Evolutionary conservation across 208 protist genomes (phyloP).

Genomic region (Balamuthia mandrillaris): DNA sequence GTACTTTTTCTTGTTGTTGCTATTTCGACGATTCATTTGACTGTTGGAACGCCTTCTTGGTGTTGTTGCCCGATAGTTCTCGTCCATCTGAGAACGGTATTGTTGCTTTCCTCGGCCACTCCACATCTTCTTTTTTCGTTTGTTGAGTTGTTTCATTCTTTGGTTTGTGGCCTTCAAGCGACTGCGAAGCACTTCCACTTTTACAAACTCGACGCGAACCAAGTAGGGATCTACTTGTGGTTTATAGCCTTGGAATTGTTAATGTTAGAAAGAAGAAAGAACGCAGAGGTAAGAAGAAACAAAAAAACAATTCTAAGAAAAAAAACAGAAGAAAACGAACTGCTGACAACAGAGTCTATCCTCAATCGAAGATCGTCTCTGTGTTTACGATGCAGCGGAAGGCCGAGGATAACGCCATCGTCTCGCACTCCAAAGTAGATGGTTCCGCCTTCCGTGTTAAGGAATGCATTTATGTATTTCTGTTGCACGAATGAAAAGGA

Average conservation of each 20-base stretch:
- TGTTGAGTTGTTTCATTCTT: too few species aligned
- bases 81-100: too few species aligned
- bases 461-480: constrained; percentile 53
- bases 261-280: background rate
- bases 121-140: too few species aligned
- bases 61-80: too few species aligned
- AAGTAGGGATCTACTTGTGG: constrained; percentile 50
- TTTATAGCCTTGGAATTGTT: background rate
- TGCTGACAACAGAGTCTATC: constrained; percentile 39
- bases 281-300: background rate
- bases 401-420: constrained; percentile 25
- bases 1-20: too few species aligned
- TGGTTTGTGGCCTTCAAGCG: too few species aligned
- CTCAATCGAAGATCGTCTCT: constrained; percentile 42
- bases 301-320: background rate
- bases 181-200: background rate
- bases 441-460: constrained; percentile 39
- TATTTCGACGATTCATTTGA: too few species aligned
- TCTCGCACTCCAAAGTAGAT: constrained; percentile 52
- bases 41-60: too few species aligned
- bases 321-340: background rate
- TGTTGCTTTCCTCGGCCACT: too few species aligned
- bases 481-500: too few species aligned
- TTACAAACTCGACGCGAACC: constrained; percentile 1
- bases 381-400: constrained; percentile 20